A percentile compares a stretch with the other conserved stretches of the same genome.
phyloP scores from a whole-genome alignment of 192 early-diverging fungal genomes.

The Podila clonocystis region DNA sequence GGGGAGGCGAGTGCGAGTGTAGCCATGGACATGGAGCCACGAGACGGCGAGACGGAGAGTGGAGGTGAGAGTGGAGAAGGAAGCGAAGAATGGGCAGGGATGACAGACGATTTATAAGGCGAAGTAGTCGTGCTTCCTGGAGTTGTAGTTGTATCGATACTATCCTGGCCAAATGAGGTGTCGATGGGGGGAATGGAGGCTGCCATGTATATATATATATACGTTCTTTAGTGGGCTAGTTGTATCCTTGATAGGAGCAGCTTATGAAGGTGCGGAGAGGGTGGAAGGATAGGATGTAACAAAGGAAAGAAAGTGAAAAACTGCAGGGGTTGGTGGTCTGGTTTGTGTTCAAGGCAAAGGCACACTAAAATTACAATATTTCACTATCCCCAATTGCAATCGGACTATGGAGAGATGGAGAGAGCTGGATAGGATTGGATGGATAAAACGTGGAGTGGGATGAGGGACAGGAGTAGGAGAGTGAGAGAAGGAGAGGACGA shows the following conservation, averaged over 20 bases:
- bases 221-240: neutral
- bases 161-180: slow-evolving; percentile 22
- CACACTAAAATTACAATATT: neutral
- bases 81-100: slow-evolving; percentile 36
- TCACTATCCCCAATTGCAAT: neutral
- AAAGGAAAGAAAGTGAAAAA: neutral
- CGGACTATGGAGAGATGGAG: neutral
- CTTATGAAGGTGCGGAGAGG: neutral
- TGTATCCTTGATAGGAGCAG: neutral
- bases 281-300: neutral
- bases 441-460: neutral
- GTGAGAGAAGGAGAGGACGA: neutral
- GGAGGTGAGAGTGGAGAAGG: slow-evolving; percentile 50
- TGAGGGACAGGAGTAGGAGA: neutral
- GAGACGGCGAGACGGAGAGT: slow-evolving; percentile 38
- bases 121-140: neutral
- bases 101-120: slow-evolving; percentile 10
- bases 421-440: too few species aligned
- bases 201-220: slow-evolving; percentile 1
- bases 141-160: slow-evolving; percentile 5
- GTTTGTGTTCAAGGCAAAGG: neutral
- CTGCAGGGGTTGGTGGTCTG: neutral
- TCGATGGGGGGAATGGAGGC: slow-evolving; percentile 15
- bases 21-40: slow-evolving; percentile 19
- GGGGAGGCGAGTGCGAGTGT: slow-evolving; percentile 7